Conservation (phyloP, 2,329 filamentous ascomycete genomes). For the Colletotrichum nymphaeae region DNA sequence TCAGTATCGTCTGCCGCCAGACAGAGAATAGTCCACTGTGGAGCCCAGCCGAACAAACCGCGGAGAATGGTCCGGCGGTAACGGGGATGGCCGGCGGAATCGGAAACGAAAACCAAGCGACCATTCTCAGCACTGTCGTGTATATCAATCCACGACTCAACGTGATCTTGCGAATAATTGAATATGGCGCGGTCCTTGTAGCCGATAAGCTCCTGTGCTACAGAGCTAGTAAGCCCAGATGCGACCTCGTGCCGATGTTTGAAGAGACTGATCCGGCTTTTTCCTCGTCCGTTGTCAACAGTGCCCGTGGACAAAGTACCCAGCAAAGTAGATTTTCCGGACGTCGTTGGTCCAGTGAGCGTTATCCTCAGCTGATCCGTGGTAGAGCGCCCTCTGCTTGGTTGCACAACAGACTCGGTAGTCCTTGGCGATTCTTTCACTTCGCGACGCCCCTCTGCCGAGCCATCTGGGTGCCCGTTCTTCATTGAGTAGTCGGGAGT, state of each 20-base stretch:
- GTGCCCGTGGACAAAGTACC: conserved; percentile 90
- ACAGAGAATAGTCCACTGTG: conserved; percentile 92
- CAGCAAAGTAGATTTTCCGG: conserved; percentile 91
- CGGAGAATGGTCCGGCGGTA: conserved; percentile 90
- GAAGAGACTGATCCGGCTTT: conserved; percentile 86
- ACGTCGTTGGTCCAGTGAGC: conserved; percentile 87
- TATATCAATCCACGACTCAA: conserved; percentile 94
- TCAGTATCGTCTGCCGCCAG: conserved; percentile 83
- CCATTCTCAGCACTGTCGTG: conserved; percentile 81
- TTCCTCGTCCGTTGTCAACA: conserved; percentile 91
- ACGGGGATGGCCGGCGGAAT: conserved; percentile 90
- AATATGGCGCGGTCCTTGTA: conserved; percentile 74
- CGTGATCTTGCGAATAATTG: conserved; percentile 88
- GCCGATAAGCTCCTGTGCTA: conserved; percentile 92
- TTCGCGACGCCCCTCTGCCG: conserved; percentile 22
- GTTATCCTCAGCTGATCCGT: conserved; percentile 87
- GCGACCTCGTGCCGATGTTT: conserved; percentile 94
- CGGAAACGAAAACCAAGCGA: conserved; percentile 87
- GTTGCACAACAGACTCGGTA: conserved; percentile 37
- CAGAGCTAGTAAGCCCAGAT: conserved; percentile 92
- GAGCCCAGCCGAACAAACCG: conserved; percentile 93
- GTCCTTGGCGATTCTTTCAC: conserved; percentile 12
- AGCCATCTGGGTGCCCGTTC: conserved; percentile 35
- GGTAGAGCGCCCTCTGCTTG: conserved; percentile 60
- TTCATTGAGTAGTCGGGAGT: conserved; percentile 72